phyloP scores from a whole-genome alignment of 2,329 filamentous ascomycete genomes.

The Sphaerulina musiva region DNA sequence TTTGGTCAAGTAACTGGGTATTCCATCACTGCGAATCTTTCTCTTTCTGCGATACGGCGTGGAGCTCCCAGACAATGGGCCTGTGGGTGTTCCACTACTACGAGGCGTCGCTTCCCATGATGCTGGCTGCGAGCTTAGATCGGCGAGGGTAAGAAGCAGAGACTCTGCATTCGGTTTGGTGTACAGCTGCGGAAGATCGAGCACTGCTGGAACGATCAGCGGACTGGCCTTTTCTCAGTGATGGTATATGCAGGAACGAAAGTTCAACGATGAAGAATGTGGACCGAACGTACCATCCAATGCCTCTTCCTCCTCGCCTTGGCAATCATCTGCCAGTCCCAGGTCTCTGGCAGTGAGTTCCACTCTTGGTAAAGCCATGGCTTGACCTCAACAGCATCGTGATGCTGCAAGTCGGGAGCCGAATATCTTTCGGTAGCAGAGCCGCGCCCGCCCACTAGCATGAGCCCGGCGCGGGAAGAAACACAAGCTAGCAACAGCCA shows the following conservation, averaged over 20 bases:
- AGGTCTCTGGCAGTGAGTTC: conserved; percentile 12
- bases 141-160: conserved; percentile 59
- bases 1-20: conserved; percentile 60
- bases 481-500: conserved; percentile 1
- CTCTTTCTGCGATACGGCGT: conserved; percentile 27
- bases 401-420: conserved; percentile 1
- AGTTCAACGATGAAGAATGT: neutral
- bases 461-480: neutral
- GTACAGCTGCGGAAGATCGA: conserved; percentile 79
- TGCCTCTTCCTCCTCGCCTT: conserved; percentile 25
- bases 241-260: neutral
- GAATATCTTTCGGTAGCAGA: conserved; percentile 4
- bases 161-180: conserved; percentile 61
- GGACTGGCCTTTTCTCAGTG: neutral
- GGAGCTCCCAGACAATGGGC: conserved; percentile 20
- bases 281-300: conserved; percentile 27
- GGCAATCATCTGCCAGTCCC: conserved; percentile 3
- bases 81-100: conserved; percentile 21
- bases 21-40: conserved; percentile 44
- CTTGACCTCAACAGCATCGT: neutral
- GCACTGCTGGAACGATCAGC: conserved; percentile 40
- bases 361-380: conserved; percentile 4
- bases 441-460: conserved; percentile 1
- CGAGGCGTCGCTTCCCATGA: conserved; percentile 54
- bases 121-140: conserved; percentile 60